phyloP scores from a whole-genome alignment of 495 filamentous ascomycete genomes.

The Glarea lozoyensis region DNA sequence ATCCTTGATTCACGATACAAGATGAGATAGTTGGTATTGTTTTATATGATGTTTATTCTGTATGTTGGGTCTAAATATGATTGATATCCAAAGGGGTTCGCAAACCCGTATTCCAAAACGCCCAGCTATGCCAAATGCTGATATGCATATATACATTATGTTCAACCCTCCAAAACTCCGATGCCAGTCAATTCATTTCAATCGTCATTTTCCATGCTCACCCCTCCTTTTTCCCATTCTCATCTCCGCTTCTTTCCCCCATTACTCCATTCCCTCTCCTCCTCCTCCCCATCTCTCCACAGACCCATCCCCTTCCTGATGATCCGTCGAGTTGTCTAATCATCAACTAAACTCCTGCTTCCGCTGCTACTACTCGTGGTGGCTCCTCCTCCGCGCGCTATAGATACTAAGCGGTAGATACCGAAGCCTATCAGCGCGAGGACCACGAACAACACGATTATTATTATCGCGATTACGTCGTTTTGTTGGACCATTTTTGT shows the following conservation, averaged over 20 bases:
- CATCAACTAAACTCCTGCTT: constrained; percentile 17
- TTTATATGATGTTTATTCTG: not conserved
- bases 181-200: not conserved
- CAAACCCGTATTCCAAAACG: not conserved
- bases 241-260: constrained; percentile 2
- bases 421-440: constrained; percentile 60
- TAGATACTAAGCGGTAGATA: constrained; percentile 51
- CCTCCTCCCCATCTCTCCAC: not conserved
- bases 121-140: not conserved
- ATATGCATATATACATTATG: not conserved
- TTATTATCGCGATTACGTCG: constrained; percentile 73
- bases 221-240: too few species aligned
- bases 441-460: constrained; percentile 69
- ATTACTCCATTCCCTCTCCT: not conserved
- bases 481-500: constrained; percentile 50
- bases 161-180: not conserved
- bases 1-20: too few species aligned
- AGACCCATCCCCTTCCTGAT: not conserved
- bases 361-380: constrained; percentile 6
- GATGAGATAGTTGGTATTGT: too few species aligned
- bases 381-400: constrained; percentile 35
- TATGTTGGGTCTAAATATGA: not conserved
- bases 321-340: constrained; percentile 1
- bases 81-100: not conserved
- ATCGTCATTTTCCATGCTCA: not conserved